A percentile compares a stretch with the other conserved stretches of the same genome.
phyloP scores from a whole-genome alignment of 2,329 filamentous ascomycete genomes.

The Parascedosporium putredinis region DNA sequence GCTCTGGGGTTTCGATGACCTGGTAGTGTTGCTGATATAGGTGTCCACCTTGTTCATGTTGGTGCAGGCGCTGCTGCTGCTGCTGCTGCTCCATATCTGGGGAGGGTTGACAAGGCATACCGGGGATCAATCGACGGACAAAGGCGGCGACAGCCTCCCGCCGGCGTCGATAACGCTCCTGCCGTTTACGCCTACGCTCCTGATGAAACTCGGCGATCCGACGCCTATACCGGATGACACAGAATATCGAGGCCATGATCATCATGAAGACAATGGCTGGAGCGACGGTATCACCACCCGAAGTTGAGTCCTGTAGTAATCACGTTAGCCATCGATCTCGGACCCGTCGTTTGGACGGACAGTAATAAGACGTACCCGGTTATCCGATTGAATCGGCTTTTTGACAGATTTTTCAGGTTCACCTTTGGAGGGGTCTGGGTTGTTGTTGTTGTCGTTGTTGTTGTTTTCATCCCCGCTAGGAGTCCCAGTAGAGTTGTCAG shows the following conservation, averaged over 20 bases:
- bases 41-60: too few relatives aligned
- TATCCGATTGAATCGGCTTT: neutral
- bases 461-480: too few relatives aligned
- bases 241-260: neutral
- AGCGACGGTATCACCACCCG: neutral
- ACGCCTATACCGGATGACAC: slow-evolving; percentile 13
- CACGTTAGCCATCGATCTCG: too few relatives aligned
- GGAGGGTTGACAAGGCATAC: slow-evolving; percentile 20
- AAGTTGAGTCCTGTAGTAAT: neutral
- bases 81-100: slow-evolving; percentile 25
- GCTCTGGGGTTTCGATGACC: neutral
- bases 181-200: slow-evolving; percentile 15
- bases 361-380: neutral
- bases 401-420: neutral
- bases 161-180: slow-evolving; percentile 15
- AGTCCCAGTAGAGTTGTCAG: neutral
- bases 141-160: slow-evolving; percentile 16
- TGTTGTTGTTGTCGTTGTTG: neutral
- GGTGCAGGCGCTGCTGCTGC: neutral
- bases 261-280: neutral
- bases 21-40: slow-evolving; percentile 2
- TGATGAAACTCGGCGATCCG: slow-evolving; percentile 16
- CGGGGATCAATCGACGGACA: slow-evolving; percentile 21
- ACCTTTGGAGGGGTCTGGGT: neutral
- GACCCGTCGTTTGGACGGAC: too few relatives aligned